Percentiles rank a stretch among this genome's conserved stretches.
phyloP scores from a whole-genome alignment of 2,329 filamentous ascomycete species.

The Pseudopyricularia javanii region DNA sequence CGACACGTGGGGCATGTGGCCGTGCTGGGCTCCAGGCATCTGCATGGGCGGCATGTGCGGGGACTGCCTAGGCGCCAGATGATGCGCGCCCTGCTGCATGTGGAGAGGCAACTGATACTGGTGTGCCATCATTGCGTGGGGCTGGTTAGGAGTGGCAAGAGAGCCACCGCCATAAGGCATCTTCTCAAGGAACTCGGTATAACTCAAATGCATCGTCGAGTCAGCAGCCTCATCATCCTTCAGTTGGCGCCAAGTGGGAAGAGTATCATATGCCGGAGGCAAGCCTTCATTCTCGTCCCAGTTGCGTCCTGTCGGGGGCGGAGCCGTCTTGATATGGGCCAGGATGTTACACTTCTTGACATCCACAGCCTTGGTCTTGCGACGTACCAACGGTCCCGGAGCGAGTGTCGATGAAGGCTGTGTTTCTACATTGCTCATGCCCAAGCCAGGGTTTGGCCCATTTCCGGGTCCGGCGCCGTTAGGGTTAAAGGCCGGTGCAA shows the following conservation, averaged over 20 bases:
- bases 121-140: constrained; percentile 63
- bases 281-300: constrained; percentile 73
- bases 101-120: constrained; percentile 77
- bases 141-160: constrained; percentile 55
- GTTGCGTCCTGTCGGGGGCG: constrained; percentile 41
- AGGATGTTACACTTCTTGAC: constrained; percentile 54
- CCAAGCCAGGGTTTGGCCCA: constrained; percentile 59
- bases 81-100: constrained; percentile 61
- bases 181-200: constrained; percentile 69
- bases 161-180: constrained; percentile 42
- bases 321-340: constrained; percentile 38
- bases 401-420: constrained; percentile 12
- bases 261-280: constrained; percentile 71
- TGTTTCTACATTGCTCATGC: constrained; percentile 35
- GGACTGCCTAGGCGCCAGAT: constrained; percentile 54
- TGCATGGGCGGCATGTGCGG: constrained; percentile 69
- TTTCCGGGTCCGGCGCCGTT: constrained; percentile 43
- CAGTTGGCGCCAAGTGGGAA: constrained; percentile 69
- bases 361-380: constrained; percentile 61
- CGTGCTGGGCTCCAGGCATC: constrained; percentile 62
- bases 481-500: constrained; percentile 71
- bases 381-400: constrained; percentile 43
- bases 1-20: constrained; percentile 49
- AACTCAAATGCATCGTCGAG: constrained; percentile 53
- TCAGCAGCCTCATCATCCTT: constrained; percentile 59